These are phyloP conservation scores for Colletotrichum echinochloae DNA, from an alignment of 2,329 filamentous ascomycete genomes.

Conservation along the genomic window DNA sequence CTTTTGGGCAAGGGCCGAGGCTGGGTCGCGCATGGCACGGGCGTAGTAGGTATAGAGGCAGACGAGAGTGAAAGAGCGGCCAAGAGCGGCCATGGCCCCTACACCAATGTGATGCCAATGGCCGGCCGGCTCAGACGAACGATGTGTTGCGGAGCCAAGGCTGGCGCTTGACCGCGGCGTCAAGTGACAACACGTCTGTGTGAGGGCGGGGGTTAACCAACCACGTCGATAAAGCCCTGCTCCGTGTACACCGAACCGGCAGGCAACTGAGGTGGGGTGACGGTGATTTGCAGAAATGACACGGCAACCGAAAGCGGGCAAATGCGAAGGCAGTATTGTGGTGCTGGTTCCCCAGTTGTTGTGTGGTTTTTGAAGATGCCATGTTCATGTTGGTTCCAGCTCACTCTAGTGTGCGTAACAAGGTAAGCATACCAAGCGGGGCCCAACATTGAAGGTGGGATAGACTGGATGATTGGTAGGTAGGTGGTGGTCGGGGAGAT, in stretches of 20 bases:
- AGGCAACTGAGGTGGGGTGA: too few species aligned
- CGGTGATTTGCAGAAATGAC: neutral
- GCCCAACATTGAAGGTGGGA: neutral
- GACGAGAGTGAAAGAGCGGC: too few species aligned
- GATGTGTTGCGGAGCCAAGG: slow-evolving; percentile 21
- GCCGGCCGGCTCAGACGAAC: slow-evolving; percentile 31
- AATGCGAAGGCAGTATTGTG: neutral
- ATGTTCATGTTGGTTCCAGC: neutral
- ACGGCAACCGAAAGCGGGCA: neutral
- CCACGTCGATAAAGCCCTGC: neutral
- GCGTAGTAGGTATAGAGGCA: slow-evolving; percentile 3
- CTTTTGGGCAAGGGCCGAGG: neutral
- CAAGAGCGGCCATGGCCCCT: too few species aligned
- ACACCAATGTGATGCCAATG: slow-evolving; percentile 16
- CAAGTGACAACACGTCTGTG: neutral
- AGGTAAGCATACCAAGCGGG: slow-evolving; percentile 21
- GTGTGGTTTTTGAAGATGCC: neutral
- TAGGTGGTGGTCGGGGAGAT: too few species aligned
- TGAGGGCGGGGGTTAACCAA: neutral
- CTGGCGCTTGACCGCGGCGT: slow-evolving; percentile 1
- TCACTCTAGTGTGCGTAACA: neutral
- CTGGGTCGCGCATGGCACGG: neutral
- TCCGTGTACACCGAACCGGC: neutral
- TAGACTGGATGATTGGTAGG: slow-evolving; percentile 3
- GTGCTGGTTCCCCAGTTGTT: neutral